A percentile compares a stretch with the other conserved stretches of the same genome.
Evolutionary conservation across 345 rosid species (phyloP).

Genomic region (Eucalyptus pauciflora): DNA sequence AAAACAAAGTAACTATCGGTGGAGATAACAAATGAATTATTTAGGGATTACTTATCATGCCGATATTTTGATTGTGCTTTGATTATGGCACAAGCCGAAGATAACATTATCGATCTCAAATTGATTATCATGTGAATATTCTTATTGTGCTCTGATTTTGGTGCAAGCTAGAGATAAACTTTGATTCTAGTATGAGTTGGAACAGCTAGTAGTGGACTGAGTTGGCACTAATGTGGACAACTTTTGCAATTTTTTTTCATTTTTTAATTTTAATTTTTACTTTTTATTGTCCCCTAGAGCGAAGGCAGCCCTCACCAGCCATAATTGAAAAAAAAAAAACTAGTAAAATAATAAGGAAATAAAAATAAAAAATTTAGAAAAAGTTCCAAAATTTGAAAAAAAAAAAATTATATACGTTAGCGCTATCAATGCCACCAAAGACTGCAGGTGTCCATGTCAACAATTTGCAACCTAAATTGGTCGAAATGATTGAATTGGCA

Average conservation of each 20-base stretch:
- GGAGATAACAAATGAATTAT: too few species aligned
- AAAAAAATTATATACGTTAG: accelerated
- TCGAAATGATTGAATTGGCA: neutral
- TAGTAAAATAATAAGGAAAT: neutral
- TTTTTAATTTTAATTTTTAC: neutral
- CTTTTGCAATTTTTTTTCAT: neutral
- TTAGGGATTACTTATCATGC: too few species aligned
- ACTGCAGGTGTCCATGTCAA: accelerated
- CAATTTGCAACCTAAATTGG: neutral
- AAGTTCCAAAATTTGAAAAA: too few species aligned
- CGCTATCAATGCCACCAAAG: neutral
- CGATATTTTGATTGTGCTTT: too few species aligned
- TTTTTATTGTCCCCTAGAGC: neutral
- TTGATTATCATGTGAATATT: too few species aligned
- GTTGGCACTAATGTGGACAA: accelerated
- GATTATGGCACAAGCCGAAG: accelerated
- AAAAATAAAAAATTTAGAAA: too few species aligned
- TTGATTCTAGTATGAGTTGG: too few species aligned
- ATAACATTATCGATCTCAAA: too few species aligned
- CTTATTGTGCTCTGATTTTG: too few species aligned
- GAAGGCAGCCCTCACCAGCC: accelerated
- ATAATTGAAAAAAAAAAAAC: neutral
- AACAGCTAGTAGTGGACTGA: too few species aligned
- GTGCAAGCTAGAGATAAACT: too few species aligned
- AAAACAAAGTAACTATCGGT: too few species aligned